Evolutionary conservation across 768 basidiomycete species (phyloP).

Genomic region (Chalciporus sphaerocephalus): DNA sequence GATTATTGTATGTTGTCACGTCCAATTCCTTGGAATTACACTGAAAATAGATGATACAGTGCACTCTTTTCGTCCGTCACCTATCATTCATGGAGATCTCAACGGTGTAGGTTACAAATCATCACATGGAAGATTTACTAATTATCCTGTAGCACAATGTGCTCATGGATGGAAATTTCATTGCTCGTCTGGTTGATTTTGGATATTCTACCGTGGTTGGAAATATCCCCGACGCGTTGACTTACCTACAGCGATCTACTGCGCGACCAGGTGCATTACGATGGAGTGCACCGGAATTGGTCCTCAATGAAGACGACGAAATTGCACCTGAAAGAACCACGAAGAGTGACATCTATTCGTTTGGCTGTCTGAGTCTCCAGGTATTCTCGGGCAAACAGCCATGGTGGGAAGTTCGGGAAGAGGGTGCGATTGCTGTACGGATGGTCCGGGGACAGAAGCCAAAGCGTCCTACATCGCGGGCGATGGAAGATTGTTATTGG

Average conservation of each 20-base stretch:
- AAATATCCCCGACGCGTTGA: neutral
- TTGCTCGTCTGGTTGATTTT: conserved; percentile 41
- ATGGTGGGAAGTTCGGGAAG: neutral
- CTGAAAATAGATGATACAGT: conserved; percentile 2
- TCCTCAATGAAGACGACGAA: conserved; percentile 32
- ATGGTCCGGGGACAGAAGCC: neutral
- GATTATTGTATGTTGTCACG: conserved; percentile 1
- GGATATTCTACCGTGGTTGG: conserved; percentile 29
- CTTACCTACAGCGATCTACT: no score
- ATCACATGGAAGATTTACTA: neutral
- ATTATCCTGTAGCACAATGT: conserved; percentile 2
- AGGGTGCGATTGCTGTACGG: conserved; percentile 5
- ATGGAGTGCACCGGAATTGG: conserved; percentile 37
- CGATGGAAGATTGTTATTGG: neutral
- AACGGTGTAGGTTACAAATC: neutral
- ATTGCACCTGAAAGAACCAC: neutral
- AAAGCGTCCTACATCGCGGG: neutral
- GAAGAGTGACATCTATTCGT: conserved; percentile 8
- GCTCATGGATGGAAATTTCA: conserved; percentile 11
- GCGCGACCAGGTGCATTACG: conserved; percentile 34
- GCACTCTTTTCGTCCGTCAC: conserved; percentile 3
- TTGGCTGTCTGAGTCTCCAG: conserved; percentile 27
- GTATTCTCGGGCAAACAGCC: conserved; percentile 4
- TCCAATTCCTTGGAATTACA: no score
- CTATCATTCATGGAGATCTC: conserved; percentile 7